These are phyloP conservation scores for Boletus semigastroideus DNA, from an alignment of 1,284 basidiomycete genomes.

Conservation along the genomic window DNA sequence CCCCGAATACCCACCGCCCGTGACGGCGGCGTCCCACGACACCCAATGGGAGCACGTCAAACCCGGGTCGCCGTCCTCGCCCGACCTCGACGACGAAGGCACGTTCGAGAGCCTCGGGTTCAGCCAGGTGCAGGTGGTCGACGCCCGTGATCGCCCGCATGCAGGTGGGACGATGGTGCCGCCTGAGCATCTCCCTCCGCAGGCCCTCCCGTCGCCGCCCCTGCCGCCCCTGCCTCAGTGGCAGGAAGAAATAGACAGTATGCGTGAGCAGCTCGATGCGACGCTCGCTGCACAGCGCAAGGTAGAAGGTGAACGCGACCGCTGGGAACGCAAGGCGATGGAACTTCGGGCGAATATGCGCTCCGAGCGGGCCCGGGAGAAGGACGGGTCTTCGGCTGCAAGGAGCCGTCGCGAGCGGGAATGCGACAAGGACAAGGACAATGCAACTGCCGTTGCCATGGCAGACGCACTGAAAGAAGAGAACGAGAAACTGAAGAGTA, in stretches of 20 bases:
- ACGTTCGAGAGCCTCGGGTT: slow-evolving; percentile 19
- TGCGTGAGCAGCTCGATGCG: slow-evolving; percentile 12
- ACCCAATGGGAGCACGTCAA: slow-evolving; percentile 28
- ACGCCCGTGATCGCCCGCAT: not conserved
- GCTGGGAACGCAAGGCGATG: slow-evolving; percentile 23
- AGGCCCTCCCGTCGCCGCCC: not conserved
- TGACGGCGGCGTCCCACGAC: slow-evolving; percentile 5
- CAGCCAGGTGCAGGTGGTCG: slow-evolving; percentile 13
- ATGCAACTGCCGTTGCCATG: not conserved
- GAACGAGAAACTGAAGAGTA: slow-evolving; percentile 21
- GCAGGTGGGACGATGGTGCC: not conserved
- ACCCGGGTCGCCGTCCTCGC: slow-evolving; percentile 16
- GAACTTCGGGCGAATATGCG: slow-evolving; percentile 12
- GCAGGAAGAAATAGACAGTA: slow-evolving; percentile 13
- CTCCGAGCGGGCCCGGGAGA: slow-evolving; percentile 16
- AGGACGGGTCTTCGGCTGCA: slow-evolving; percentile 7
- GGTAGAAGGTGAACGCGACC: slow-evolving; percentile 19
- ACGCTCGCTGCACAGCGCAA: slow-evolving; percentile 13
- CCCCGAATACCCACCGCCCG: slow-evolving; percentile 10
- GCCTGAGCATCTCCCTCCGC: not conserved
- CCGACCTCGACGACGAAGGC: slow-evolving; percentile 20
- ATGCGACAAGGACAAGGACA: slow-evolving; percentile 18
- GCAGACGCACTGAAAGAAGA: slow-evolving; percentile 25
- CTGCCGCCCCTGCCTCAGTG: not conserved
- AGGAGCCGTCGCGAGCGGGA: slow-evolving; percentile 27